Conservation (phyloP, 176 grass and related monocot species). For the Dendrocalamus sinicus region DNA sequence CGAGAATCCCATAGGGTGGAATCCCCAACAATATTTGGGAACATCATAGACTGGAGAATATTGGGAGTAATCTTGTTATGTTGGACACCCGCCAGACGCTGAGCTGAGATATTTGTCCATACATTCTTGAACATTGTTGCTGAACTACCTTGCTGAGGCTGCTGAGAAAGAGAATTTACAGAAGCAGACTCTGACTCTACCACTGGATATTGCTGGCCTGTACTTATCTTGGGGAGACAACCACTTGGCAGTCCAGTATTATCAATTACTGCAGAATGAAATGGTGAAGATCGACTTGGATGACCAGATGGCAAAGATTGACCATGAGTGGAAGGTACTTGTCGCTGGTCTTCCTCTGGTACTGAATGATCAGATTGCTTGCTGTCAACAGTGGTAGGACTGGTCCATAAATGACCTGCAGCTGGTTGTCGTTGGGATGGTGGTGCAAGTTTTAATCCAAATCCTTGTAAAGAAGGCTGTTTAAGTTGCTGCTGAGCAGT, state of each 20-base stretch:
- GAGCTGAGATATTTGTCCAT: slow-evolving; percentile 87
- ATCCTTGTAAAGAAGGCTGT: slow-evolving; percentile 63
- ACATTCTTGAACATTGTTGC: slow-evolving; percentile 93
- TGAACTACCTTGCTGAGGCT: slow-evolving; percentile 61
- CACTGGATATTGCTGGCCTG: slow-evolving; percentile 57
- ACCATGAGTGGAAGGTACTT: slow-evolving; percentile 51
- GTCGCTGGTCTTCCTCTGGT: slow-evolving; percentile 46
- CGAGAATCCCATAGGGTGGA: slow-evolving; percentile 62
- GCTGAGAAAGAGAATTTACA: slow-evolving; percentile 11
- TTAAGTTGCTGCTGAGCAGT: slow-evolving; percentile 61
- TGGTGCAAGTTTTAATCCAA: slow-evolving; percentile 74
- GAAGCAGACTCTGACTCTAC: slow-evolving; percentile 50
- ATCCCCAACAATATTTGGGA: slow-evolving; percentile 52
- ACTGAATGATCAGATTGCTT: slow-evolving; percentile 56
- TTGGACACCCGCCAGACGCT: slow-evolving; percentile 63
- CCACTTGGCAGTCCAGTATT: slow-evolving; percentile 46
- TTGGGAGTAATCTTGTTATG: slow-evolving; percentile 75
- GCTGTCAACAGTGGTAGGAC: slow-evolving; percentile 51
- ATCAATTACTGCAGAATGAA: slow-evolving; percentile 51
- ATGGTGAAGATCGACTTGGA: slow-evolving; percentile 49
- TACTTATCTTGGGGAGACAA: slow-evolving; percentile 47
- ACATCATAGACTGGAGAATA: slow-evolving; percentile 89
- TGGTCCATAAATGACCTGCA: slow-evolving; percentile 54
- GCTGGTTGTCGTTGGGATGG: slow-evolving; percentile 71
- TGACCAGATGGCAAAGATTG: slow-evolving; percentile 44